phyloP scores from a whole-genome alignment of 2,329 filamentous ascomycete species.

The Fusarium haematococcum region DNA sequence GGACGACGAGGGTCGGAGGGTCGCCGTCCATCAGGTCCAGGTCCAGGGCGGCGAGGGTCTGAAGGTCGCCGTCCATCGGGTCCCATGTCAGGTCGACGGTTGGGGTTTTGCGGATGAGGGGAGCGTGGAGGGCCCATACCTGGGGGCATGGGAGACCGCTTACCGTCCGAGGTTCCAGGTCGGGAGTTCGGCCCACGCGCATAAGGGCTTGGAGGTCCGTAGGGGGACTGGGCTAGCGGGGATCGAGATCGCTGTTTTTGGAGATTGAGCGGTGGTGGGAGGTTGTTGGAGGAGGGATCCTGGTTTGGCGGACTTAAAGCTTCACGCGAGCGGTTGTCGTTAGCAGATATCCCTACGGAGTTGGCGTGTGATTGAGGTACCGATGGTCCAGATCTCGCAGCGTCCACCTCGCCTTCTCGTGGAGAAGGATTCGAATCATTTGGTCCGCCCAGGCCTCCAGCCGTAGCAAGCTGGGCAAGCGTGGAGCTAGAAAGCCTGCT shows the following conservation, averaged over 20 bases:
- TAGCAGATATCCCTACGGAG: slow-evolving; percentile 64
- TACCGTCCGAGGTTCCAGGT: slow-evolving; percentile 49
- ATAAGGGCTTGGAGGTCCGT: slow-evolving; percentile 49
- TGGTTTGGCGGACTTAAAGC: slow-evolving; percentile 57
- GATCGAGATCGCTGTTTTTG: slow-evolving; percentile 58
- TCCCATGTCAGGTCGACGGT: slow-evolving; percentile 43
- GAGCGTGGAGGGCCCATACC: slow-evolving; percentile 45
- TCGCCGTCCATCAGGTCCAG: slow-evolving; percentile 32
- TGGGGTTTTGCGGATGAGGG: slow-evolving; percentile 46
- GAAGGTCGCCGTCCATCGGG: slow-evolving; percentile 39
- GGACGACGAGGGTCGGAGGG: slow-evolving; percentile 27
- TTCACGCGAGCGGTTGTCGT: slow-evolving; percentile 66
- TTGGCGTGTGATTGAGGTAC: slow-evolving; percentile 64
- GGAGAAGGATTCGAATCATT: slow-evolving; percentile 46
- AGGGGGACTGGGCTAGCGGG: slow-evolving; percentile 54
- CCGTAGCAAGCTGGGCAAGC: slow-evolving; percentile 81
- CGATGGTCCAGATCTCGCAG: slow-evolving; percentile 56
- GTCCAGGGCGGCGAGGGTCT: slow-evolving; percentile 33
- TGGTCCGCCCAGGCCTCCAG: slow-evolving; percentile 65
- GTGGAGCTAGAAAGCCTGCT: slow-evolving; percentile 87
- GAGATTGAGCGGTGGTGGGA: slow-evolving; percentile 56
- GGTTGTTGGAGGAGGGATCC: slow-evolving; percentile 50
- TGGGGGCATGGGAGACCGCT: slow-evolving; percentile 46
- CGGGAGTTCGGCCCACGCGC: slow-evolving; percentile 47
- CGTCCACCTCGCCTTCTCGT: slow-evolving; percentile 50